Evolutionary conservation across 106 monocot genomes (phyloP).

Genomic region (Phalaenopsis aphrodite): DNA sequence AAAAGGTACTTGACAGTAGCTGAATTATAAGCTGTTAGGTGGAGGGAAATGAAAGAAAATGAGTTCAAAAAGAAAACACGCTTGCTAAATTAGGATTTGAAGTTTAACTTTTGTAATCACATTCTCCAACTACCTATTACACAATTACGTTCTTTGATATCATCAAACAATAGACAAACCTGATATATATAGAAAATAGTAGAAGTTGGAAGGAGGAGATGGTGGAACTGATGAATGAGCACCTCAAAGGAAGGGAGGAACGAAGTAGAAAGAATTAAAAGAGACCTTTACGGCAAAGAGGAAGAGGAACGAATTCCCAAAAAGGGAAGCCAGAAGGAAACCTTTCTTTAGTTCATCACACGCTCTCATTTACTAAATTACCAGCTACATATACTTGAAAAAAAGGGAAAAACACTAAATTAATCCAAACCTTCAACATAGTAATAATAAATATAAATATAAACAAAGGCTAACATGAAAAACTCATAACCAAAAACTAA

Average conservation of each 20-base stretch:
- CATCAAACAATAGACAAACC: background rate
- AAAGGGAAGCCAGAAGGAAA: background rate
- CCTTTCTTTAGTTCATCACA: no score
- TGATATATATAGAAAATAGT: background rate
- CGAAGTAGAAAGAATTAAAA: background rate
- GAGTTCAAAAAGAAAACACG: background rate
- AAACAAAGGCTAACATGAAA: no score
- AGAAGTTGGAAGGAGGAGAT: background rate
- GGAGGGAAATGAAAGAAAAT: background rate
- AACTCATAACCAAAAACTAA: no score
- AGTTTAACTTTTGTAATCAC: background rate
- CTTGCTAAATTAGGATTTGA: background rate
- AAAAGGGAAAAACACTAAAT: no score
- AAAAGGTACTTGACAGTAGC: background rate
- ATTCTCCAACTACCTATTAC: background rate
- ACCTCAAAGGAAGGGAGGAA: background rate
- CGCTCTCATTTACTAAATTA: background rate
- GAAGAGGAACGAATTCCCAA: background rate
- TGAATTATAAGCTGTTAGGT: background rate
- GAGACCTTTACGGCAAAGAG: background rate
- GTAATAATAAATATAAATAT: no score
- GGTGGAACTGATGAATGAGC: background rate
- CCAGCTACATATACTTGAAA: no score
- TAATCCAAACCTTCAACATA: no score
- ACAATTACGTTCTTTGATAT: background rate